phyloP scores from a whole-genome alignment of 2,329 filamentous ascomycete species.

The Bipolaris gigantea region DNA sequence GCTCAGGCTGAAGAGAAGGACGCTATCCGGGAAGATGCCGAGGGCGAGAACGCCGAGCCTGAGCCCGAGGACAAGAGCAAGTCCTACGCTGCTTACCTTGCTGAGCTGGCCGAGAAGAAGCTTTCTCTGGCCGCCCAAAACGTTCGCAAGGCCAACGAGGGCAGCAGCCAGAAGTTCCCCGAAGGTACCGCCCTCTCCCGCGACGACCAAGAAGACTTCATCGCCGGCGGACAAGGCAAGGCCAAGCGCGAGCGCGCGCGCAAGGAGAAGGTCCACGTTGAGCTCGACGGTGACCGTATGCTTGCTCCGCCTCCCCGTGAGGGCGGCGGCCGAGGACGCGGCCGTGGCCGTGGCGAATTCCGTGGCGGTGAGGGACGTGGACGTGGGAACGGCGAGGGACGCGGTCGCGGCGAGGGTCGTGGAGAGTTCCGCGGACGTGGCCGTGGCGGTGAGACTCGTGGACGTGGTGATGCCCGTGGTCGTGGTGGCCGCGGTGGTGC shows the following conservation, averaged over 20 bases:
- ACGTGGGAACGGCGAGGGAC: conserved; percentile 53
- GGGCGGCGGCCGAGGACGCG: conserved; percentile 54
- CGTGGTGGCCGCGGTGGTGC: conserved; percentile 51
- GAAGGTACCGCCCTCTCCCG: conserved; percentile 69
- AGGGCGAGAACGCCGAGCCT: conserved; percentile 49
- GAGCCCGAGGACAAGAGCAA: conserved; percentile 83
- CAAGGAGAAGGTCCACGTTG: conserved; percentile 87
- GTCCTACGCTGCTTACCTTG: conserved; percentile 87
- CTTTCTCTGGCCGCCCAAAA: conserved; percentile 67
- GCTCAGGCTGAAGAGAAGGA: conserved; percentile 84
- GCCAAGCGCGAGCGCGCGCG: conserved; percentile 79
- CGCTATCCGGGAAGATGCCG: conserved; percentile 36
- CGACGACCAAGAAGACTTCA: conserved; percentile 69
- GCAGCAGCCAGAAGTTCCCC: conserved; percentile 92
- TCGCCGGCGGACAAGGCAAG: conserved; percentile 75
- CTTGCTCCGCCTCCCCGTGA: conserved; percentile 57
- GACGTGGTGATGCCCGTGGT: conserved; percentile 53
- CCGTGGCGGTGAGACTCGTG: conserved; percentile 49
- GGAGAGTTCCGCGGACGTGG: conserved; percentile 52
- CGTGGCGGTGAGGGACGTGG: conserved; percentile 57
- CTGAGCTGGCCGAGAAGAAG: conserved; percentile 76
- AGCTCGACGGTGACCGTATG: conserved; percentile 74
- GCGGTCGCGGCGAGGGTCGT: conserved; percentile 54
- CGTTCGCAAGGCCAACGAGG: conserved; percentile 90
- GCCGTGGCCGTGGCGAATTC: conserved; percentile 54